Conservation (phyloP, 139 green algal species). For the Chlamydomonas schloesseri region DNA sequence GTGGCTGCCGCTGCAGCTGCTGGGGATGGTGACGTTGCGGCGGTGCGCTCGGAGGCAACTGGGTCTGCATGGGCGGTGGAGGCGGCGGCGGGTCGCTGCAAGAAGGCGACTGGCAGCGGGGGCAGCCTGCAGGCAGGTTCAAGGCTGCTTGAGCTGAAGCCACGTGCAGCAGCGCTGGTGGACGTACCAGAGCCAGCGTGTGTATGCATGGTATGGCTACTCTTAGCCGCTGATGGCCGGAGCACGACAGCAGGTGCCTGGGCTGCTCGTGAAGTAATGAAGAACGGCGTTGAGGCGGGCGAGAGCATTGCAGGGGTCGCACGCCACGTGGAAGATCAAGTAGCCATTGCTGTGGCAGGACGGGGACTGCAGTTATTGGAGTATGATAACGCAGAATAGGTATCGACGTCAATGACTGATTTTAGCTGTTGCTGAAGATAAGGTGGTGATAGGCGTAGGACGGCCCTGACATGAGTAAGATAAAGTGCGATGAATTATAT, state of each 20-base stretch:
- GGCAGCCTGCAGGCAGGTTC: neutral
- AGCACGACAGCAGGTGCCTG: neutral
- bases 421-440: too few relatives aligned
- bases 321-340: too few relatives aligned
- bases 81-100: neutral
- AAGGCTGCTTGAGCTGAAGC: neutral
- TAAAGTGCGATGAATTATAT: too few relatives aligned
- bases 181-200: constrained; percentile 34
- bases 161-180: neutral
- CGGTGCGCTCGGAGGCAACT: too few relatives aligned
- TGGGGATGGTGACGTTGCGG: too few relatives aligned
- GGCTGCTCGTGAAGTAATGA: neutral
- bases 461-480: too few relatives aligned
- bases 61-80: neutral
- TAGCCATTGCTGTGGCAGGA: constrained; percentile 6
- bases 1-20: too few relatives aligned
- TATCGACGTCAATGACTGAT: neutral
- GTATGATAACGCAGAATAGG: too few relatives aligned
- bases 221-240: neutral
- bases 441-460: too few relatives aligned
- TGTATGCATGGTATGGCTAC: neutral
- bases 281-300: too few relatives aligned
- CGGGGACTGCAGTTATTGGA: constrained; percentile 24
- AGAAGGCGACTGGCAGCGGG: too few relatives aligned
- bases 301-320: too few relatives aligned